These are phyloP conservation scores for Piromyces finnis DNA, from an alignment of 192 early-diverging fungal genomes.

Conservation along the genomic window DNA sequence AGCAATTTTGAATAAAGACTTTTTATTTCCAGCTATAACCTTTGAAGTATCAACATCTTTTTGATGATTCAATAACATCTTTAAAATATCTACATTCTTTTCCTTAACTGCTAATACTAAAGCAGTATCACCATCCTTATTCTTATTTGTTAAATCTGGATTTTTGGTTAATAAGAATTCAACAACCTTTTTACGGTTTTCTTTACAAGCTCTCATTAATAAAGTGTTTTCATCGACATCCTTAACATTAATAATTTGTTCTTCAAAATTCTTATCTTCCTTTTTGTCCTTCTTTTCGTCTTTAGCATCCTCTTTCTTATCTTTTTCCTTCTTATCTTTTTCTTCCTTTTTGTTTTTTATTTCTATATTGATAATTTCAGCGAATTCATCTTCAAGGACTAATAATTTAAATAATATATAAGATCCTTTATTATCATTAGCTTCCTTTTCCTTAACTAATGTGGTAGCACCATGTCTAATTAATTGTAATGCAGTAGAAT, in stretches of 20 bases:
- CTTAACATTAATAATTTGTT: neutral
- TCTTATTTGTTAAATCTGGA: neutral
- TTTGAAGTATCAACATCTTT: neutral
- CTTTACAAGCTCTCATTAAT: neutral
- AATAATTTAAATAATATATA: neutral
- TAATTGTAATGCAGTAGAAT: neutral
- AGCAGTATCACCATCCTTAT: neutral
- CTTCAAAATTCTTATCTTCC: neutral
- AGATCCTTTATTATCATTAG: neutral
- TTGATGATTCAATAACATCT: neutral
- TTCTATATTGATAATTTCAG: neutral
- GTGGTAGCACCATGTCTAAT: neutral
- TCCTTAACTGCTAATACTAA: neutral
- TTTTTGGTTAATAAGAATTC: neutral
- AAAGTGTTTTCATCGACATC: neutral
- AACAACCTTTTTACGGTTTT: neutral
- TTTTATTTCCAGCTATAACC: neutral
- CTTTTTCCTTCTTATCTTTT: neutral
- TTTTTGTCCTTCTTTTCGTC: neutral
- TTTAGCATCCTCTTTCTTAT: too few species aligned
- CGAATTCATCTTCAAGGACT: neutral
- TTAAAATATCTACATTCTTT: neutral
- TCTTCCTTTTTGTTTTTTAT: neutral
- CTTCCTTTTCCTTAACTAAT: too few species aligned
- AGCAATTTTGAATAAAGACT: neutral